A percentile compares a stretch with the other conserved stretches of the same genome.
These are phyloP conservation scores for Pythium brachiatum DNA, from an alignment of 352 stramenopile genomes.

Conservation along the genomic window DNA sequence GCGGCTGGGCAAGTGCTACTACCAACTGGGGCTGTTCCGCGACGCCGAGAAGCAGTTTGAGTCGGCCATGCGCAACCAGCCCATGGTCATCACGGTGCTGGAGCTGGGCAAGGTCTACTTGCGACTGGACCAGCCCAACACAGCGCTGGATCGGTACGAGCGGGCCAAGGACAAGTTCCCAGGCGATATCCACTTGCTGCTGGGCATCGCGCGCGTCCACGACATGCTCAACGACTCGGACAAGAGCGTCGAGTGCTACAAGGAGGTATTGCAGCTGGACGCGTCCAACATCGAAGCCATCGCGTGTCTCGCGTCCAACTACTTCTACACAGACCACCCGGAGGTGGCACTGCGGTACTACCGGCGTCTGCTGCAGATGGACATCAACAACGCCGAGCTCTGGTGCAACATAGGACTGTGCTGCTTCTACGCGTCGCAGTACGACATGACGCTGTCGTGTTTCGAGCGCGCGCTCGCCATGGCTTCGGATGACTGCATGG, in stretches of 20 bases:
- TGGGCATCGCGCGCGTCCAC: constrained; percentile 89
- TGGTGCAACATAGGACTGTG: constrained; percentile 95
- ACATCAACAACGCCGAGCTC: constrained; percentile 88
- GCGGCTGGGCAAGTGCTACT: constrained; percentile 93
- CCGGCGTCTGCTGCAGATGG: constrained; percentile 91
- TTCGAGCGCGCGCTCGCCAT: constrained; percentile 89
- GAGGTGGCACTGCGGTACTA: constrained; percentile 93
- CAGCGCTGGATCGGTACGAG: constrained; percentile 85
- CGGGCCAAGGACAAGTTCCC: constrained; percentile 67
- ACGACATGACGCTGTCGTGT: constrained; percentile 93
- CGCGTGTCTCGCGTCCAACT: constrained; percentile 90
- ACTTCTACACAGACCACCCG: constrained; percentile 93
- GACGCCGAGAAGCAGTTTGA: constrained; percentile 94
- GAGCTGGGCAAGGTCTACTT: constrained; percentile 95
- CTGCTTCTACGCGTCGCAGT: constrained; percentile 93
- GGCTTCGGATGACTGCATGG: constrained; percentile 88
- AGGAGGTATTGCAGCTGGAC: constrained; percentile 86
- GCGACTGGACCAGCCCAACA: constrained; percentile 93
- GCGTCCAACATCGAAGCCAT: constrained; percentile 90
- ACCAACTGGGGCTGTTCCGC: constrained; percentile 90
- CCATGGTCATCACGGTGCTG: constrained; percentile 89
- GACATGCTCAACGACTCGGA: constrained; percentile 91
- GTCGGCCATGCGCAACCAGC: constrained; percentile 82
- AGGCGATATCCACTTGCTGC: constrained; percentile 73
- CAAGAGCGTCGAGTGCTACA: constrained; percentile 79